Evolutionary conservation across 352 stramenopile species (phyloP).

Genomic region (Phytophthora citricola): DNA sequence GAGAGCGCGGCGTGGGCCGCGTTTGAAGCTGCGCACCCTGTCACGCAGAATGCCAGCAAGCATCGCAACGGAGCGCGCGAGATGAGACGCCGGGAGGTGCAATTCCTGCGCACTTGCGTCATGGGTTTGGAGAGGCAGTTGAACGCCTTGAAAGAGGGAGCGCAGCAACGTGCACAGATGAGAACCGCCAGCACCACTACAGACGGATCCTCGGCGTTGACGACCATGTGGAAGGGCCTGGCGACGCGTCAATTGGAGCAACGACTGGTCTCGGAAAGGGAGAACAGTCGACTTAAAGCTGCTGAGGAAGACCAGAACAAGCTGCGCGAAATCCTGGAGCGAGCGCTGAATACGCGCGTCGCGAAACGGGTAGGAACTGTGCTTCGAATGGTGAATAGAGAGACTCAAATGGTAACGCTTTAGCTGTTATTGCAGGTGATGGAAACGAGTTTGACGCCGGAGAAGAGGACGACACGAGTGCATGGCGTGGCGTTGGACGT

Average conservation of each 20-base stretch:
- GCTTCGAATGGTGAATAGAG: not conserved
- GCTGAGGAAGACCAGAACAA: constrained; percentile 41
- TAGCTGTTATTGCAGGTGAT: constrained; percentile 22
- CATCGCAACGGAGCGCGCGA: constrained; percentile 45
- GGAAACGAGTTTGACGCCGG: constrained; percentile 28
- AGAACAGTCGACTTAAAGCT: constrained; percentile 38
- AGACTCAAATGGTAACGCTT: not conserved
- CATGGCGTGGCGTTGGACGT: constrained; percentile 30
- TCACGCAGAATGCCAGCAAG: constrained; percentile 24
- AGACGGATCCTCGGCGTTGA: constrained; percentile 9
- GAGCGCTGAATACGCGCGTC: constrained; percentile 39
- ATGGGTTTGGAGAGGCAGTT: constrained; percentile 31
- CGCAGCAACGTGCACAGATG: constrained; percentile 14
- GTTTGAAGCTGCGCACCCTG: constrained; percentile 32
- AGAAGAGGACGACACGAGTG: constrained; percentile 38
- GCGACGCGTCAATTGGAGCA: constrained; percentile 41
- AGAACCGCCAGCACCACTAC: not conserved
- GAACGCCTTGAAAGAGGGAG: constrained; percentile 15
- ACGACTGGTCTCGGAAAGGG: constrained; percentile 34
- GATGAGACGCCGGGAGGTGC: constrained; percentile 38
- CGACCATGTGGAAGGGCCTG: constrained; percentile 36
- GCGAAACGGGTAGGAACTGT: constrained; percentile 26
- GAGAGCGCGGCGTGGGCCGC: constrained; percentile 18
- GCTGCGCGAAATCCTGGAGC: constrained; percentile 38
- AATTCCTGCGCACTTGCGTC: constrained; percentile 26